These are phyloP conservation scores for Tylopilus felleus DNA, from an alignment of 768 basidiomycete genomes.

Conservation along the genomic window DNA sequence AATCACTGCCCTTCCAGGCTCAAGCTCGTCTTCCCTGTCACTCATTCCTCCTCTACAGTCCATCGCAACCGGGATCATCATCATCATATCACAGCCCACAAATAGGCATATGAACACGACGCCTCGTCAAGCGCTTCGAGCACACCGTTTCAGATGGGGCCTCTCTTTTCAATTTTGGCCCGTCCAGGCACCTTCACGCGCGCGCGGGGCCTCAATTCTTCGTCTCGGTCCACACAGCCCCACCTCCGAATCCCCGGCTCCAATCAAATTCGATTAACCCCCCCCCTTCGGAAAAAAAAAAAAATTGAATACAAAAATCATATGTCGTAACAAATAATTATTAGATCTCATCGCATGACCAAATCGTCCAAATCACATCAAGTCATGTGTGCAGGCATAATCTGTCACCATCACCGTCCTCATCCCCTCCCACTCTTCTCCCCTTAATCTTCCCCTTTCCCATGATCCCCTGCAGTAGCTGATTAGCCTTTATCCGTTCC, in stretches of 20 bases:
- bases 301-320: not conserved
- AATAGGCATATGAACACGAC: constrained; percentile 24
- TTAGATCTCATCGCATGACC: constrained; percentile 13
- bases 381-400: constrained; percentile 31
- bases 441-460: constrained; percentile 38
- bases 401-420: constrained; percentile 22
- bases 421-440: constrained; percentile 15
- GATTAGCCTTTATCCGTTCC: constrained; percentile 80
- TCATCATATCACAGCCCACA: constrained; percentile 16
- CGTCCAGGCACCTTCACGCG: constrained; percentile 22
- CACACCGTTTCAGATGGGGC: constrained; percentile 32
- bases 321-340: constrained; percentile 7
- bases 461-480: constrained; percentile 58
- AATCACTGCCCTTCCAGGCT: constrained; percentile 3
- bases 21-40: constrained; percentile 14
- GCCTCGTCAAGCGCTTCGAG: constrained; percentile 20
- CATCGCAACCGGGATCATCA: constrained; percentile 25
- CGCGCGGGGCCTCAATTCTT: constrained; percentile 25
- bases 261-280: constrained; percentile 23
- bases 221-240: constrained; percentile 27
- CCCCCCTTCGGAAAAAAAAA: constrained; percentile 5
- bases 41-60: not conserved
- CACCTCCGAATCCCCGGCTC: constrained; percentile 13
- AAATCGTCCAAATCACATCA: constrained; percentile 19
- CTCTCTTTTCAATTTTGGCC: constrained; percentile 23